phyloP scores from a whole-genome alignment of 306 rosid species.

The Ceratonia siliqua region DNA sequence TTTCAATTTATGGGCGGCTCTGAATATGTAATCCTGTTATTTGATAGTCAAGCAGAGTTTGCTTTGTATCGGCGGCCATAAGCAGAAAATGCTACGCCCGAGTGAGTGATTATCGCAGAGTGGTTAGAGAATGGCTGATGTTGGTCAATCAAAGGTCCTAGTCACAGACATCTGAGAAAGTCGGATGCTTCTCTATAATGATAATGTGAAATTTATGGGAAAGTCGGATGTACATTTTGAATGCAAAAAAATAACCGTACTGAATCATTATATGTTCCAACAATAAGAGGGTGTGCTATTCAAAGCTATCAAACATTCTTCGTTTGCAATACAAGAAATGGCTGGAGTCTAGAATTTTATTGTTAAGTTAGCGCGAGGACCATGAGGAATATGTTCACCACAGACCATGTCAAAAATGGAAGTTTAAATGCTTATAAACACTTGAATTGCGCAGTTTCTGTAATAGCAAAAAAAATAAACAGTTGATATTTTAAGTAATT shows the following conservation, averaged over 20 bases:
- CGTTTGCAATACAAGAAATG: too few species aligned
- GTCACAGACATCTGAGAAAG: conserved; percentile 14
- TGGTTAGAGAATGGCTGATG: conserved; percentile 2
- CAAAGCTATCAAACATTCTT: too few species aligned
- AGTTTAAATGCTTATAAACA: not conserved
- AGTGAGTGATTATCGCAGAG: not conserved
- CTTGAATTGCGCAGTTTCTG: not conserved
- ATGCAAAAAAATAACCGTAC: too few species aligned
- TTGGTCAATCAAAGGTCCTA: conserved; percentile 18
- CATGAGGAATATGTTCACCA: too few species aligned
- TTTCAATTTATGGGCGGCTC: conserved; percentile 75
- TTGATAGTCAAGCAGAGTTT: conserved; percentile 21
- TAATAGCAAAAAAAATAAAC: not conserved
- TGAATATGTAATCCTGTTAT: conserved; percentile 36
- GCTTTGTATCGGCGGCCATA: not conserved
- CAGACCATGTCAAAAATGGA: too few species aligned
- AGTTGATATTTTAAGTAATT: not conserved
- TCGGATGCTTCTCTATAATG: conserved; percentile 22
- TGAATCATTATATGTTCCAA: too few species aligned
- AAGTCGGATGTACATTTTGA: too few species aligned
- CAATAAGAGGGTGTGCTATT: not conserved
- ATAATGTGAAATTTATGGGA: not conserved
- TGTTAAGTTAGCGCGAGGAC: too few species aligned
- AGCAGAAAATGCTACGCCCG: conserved; percentile 1
- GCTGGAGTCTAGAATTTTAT: too few species aligned